A percentile compares a stretch with the other conserved stretches of the same genome.
phyloP scores from a whole-genome alignment of 352 stramenopile species.

The Globisporangium alternatum region DNA sequence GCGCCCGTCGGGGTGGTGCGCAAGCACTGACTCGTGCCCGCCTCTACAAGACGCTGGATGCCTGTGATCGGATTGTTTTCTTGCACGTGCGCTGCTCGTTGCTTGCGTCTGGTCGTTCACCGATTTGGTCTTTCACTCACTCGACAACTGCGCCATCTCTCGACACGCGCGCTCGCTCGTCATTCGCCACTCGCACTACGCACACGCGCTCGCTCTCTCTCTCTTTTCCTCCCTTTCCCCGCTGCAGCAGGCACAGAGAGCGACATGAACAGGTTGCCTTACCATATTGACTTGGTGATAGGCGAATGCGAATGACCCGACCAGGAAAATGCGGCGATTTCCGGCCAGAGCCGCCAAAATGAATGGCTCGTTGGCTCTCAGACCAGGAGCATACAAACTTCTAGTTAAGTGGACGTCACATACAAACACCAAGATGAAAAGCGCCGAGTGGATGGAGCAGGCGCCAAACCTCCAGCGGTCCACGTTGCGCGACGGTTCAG shows the following conservation, averaged over 20 bases:
- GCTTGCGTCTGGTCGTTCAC: neutral
- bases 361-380: conserved; percentile 79
- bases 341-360: conserved; percentile 44
- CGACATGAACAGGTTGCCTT: conserved; percentile 30
- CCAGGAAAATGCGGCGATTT: conserved; percentile 25
- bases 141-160: neutral
- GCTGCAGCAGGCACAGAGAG: neutral
- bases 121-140: neutral
- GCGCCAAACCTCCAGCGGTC: neutral
- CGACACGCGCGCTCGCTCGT: neutral
- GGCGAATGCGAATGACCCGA: conserved; percentile 80
- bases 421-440: conserved; percentile 38
- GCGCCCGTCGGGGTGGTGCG: neutral
- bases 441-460: conserved; percentile 2
- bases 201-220: neutral
- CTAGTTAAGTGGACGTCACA: conserved; percentile 20
- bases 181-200: neutral
- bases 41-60: neutral
- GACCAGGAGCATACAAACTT: conserved; percentile 35
- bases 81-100: neutral
- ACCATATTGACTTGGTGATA: conserved; percentile 90
- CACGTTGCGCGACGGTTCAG: neutral
- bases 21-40: neutral
- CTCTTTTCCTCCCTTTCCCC: neutral
- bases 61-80: neutral